phyloP scores from a whole-genome alignment of 2,329 filamentous ascomycete species.

The Neodidymelliopsis sp. region DNA sequence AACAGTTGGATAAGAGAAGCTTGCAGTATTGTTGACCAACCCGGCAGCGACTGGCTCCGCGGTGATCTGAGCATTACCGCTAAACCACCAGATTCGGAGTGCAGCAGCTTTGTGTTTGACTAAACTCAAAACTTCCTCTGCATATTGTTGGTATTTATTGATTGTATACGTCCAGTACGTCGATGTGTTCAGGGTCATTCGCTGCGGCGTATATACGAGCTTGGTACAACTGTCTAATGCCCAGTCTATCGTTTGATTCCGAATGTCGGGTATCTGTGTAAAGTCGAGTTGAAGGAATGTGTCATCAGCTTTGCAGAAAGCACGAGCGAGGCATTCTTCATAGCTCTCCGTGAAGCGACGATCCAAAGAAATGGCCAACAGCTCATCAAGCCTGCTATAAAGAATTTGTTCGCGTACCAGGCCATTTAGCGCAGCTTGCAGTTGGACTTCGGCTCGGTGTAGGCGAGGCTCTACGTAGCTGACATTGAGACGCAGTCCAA shows the following conservation, averaged over 20 bases:
- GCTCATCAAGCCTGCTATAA: constrained; percentile 9
- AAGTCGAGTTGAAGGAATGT: constrained; percentile 21
- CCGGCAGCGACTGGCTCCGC: neutral
- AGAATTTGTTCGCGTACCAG: constrained; percentile 14
- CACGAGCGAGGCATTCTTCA: constrained; percentile 36
- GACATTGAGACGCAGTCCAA: constrained; percentile 8
- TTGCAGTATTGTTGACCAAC: neutral
- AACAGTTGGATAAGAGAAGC: neutral
- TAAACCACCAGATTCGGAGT: neutral
- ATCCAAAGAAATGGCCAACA: constrained; percentile 17
- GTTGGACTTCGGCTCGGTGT: constrained; percentile 11
- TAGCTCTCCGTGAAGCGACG: constrained; percentile 30
- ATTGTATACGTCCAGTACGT: constrained; percentile 2
- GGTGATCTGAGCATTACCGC: neutral
- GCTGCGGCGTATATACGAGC: constrained; percentile 27
- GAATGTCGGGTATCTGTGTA: constrained; percentile 20
- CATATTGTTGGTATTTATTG: neutral
- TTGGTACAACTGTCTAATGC: constrained; percentile 29
- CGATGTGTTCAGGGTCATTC: neutral
- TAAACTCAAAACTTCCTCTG: neutral
- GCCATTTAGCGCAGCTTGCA: neutral
- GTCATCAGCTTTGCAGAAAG: constrained; percentile 20
- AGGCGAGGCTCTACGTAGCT: constrained; percentile 10
- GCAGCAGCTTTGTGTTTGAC: neutral
- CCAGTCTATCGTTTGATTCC: constrained; percentile 32